Base-by-base conservation (phyloP, 2,329 filamentous ascomycete genomes). In the Talaromyces sp. region DNA sequence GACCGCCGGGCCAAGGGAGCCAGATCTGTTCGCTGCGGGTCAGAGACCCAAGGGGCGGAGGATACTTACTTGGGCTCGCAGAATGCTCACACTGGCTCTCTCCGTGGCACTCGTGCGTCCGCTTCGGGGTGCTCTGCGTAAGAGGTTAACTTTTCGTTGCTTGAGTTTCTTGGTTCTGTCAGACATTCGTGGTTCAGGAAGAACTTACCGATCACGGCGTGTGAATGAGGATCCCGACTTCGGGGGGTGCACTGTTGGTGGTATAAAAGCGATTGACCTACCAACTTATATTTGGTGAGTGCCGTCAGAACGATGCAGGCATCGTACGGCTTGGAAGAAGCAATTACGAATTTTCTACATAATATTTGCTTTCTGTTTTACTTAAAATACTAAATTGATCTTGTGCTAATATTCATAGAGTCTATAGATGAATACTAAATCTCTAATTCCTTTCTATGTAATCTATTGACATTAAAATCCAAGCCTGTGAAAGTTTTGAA, bases 1-100 rank as follows among this genome's bases (percentile, higher is more conserved):
- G 82, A 76, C 27, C 69, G 74, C 49, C 72, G 74, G 63, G 71
- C 71, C n/a, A 69, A 62, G 31, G 67, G 66, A 22, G 65, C 47
- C 27, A 60, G 56, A 16, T 37, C 49, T 16, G 31, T 66, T 11
- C 58, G 62, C 14, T 69, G 68, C 60, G 68, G 68, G 14, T 67
- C 66, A 14, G 63, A 67, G 6, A 33, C 39, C 11, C 47, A 64
- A 13, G 68, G 66, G 24, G 62, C 66, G 22, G 68, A 69, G 63
- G 60, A 47, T 52, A 24, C 19, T 5, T 68, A 66, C 57, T 27
- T 67, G n/a, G 63, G 54, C 41, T 14, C 27, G n/a, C 16, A 54
- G 8, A 63, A 50, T 49, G 31, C 59, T 39, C 64, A 62, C 14
- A 57, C 11, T 3, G 64, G 64, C n/a, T 59, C 64, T 22, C 52